Conservation (phyloP, 225 moss, liverwort and hornwort genomes). For the Physcomitrellopsis africana region DNA sequence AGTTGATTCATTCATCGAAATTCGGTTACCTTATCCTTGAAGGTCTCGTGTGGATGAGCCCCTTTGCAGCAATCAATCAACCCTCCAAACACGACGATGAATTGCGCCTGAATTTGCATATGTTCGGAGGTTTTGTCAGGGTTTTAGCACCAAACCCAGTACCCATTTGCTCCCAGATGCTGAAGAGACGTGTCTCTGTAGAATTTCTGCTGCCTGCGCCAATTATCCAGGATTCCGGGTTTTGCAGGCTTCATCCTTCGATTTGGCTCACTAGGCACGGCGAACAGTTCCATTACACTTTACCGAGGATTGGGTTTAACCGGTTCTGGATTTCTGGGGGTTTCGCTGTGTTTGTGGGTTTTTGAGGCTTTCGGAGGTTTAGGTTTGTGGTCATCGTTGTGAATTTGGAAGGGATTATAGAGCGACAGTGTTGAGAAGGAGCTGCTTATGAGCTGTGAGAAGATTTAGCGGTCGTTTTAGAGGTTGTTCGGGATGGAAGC, state of each 20-base stretch:
- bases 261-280: not conserved
- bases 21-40: too few relatives aligned
- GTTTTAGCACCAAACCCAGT: conserved; percentile 11
- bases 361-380: conserved; percentile 1
- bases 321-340: too few relatives aligned
- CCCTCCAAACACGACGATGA: not conserved
- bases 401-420: not conserved
- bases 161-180: not conserved
- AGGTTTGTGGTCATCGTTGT: not conserved
- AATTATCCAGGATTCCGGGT: not conserved
- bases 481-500: conserved; percentile 23
- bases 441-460: conserved; percentile 19
- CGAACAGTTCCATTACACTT: not conserved
- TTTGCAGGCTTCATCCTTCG: not conserved
- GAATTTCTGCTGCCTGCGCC: not conserved
- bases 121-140: conserved; percentile 6
- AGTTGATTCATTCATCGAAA: too few relatives aligned
- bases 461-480: not conserved
- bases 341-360: too few relatives aligned
- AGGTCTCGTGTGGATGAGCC: too few relatives aligned
- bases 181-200: not conserved
- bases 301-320: not conserved
- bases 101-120: not conserved
- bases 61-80: too few relatives aligned
- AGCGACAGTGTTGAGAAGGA: not conserved